Conservation (phyloP, 1,284 basidiomycete species). For the Cryptococcus neoformans region DNA sequence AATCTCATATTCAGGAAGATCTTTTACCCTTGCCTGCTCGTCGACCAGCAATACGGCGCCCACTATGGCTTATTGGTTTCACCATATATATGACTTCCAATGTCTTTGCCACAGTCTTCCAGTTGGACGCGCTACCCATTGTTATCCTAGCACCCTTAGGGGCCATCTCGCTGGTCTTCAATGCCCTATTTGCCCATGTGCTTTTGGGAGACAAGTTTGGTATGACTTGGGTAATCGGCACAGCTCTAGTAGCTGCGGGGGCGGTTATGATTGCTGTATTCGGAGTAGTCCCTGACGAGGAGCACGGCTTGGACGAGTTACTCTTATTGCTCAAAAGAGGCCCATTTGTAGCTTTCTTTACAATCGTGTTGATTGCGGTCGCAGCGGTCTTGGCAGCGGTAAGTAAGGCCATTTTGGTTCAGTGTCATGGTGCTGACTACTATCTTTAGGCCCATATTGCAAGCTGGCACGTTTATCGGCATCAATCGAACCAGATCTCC, state of each 20-base stretch:
- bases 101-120: slow-evolving; percentile 76
- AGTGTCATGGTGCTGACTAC: not conserved
- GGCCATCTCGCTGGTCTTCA: slow-evolving; percentile 88
- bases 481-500: no score
- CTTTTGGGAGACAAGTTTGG: slow-evolving; percentile 86
- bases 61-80: slow-evolving; percentile 84
- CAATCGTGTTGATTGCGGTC: slow-evolving; percentile 64
- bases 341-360: slow-evolving; percentile 78
- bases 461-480: not conserved
- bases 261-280: slow-evolving; percentile 88
- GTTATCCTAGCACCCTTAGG: slow-evolving; percentile 91
- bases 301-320: slow-evolving; percentile 84
- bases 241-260: slow-evolving; percentile 80
- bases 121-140: slow-evolving; percentile 90
- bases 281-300: slow-evolving; percentile 86
- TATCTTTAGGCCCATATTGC: not conserved
- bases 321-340: slow-evolving; percentile 73
- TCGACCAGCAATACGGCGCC: slow-evolving; percentile 69
- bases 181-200: slow-evolving; percentile 84
- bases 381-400: slow-evolving; percentile 63
- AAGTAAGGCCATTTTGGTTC: slow-evolving; percentile 45
- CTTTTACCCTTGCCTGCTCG: slow-evolving; percentile 62
- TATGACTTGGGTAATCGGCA: slow-evolving; percentile 78
- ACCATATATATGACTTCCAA: slow-evolving; percentile 83
- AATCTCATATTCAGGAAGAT: slow-evolving; percentile 88